Percentiles rank a stretch among this genome's conserved stretches.
Conservation (phyloP, 441 rosid species). For the Adansonia rubrostipa region DNA sequence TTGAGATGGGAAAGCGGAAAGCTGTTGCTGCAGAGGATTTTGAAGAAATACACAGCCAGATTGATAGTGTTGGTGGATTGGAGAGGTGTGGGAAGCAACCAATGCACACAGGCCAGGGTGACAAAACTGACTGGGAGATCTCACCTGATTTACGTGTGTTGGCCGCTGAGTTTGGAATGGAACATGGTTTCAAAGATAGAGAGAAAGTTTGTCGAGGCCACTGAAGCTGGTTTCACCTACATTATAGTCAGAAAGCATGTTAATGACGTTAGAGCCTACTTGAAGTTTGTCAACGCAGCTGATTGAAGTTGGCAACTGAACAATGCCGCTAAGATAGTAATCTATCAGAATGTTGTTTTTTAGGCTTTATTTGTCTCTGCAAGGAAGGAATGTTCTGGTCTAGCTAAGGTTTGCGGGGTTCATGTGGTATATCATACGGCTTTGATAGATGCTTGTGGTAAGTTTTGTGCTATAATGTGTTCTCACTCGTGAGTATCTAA, state of each 20-base stretch:
- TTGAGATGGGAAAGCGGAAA: conserved; percentile 55
- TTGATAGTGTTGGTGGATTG: conserved; percentile 31
- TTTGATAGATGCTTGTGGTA: conserved; percentile 23
- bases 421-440: conserved; percentile 18
- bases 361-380: background rate
- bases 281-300: conserved; percentile 8
- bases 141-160: conserved; percentile 45
- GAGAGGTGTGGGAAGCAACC: conserved; percentile 58
- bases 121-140: conserved; percentile 51
- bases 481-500: conserved; percentile 17
- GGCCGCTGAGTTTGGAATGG: conserved; percentile 55
- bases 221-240: conserved; percentile 27
- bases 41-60: conserved; percentile 19
- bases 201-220: conserved; percentile 37
- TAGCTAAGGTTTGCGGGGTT: conserved; percentile 21
- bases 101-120: conserved; percentile 41
- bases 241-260: background rate
- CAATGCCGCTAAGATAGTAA: conserved; percentile 18
- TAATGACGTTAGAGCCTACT: conserved; percentile 15
- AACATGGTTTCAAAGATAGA: conserved; percentile 38
- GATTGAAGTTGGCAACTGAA: conserved; percentile 23
- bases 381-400: conserved; percentile 23
- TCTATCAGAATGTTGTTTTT: conserved; percentile 17
- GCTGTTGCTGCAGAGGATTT: conserved; percentile 69
- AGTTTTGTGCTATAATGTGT: conserved; percentile 30